phyloP scores from a whole-genome alignment of 2,329 filamentous ascomycete genomes.

The Pleoardoris graminearum region DNA sequence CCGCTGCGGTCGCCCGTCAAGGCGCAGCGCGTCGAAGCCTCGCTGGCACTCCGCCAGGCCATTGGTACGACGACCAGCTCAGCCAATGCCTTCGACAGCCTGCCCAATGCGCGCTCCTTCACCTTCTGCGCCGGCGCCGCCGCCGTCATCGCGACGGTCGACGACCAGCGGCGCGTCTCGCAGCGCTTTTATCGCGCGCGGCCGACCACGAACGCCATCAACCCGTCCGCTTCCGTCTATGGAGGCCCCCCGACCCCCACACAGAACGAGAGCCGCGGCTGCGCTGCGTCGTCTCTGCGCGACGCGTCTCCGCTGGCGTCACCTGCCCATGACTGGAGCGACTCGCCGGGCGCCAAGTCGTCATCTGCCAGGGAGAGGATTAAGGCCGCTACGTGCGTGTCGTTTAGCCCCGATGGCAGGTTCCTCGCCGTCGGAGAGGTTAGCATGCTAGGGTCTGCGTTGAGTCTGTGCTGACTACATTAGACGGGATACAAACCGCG shows the following conservation, averaged over 20 bases:
- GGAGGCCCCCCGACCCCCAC: constrained; percentile 58
- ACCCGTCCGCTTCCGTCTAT: constrained; percentile 59
- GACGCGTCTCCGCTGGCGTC: constrained; percentile 53
- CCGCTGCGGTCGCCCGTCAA: constrained; percentile 66
- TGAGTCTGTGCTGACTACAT: constrained; percentile 31
- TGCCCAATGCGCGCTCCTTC: constrained; percentile 70
- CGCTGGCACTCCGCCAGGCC: constrained; percentile 76
- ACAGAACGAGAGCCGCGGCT: constrained; percentile 58
- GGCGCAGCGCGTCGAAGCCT: constrained; percentile 49
- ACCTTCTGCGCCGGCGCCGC: constrained; percentile 92
- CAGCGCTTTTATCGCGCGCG: constrained; percentile 92
- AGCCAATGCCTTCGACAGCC: constrained; percentile 82
- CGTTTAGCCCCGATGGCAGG: constrained; percentile 82
- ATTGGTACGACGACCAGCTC: constrained; percentile 88
- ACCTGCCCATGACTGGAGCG: constrained; percentile 57
- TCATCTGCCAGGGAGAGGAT: constrained; percentile 91
- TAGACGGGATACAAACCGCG: constrained; percentile 88
- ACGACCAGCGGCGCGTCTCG: constrained; percentile 63
- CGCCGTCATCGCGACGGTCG: constrained; percentile 83
- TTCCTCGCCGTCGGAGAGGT: constrained; percentile 89
- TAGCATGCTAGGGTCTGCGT: constrained; percentile 23
- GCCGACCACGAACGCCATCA: constrained; percentile 69
- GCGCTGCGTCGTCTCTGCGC: constrained; percentile 59
- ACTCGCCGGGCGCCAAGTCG: constrained; percentile 66
- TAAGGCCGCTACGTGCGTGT: constrained; percentile 89